Conservation (phyloP, 1,139 yeast genomes). For the Sugiyamaella paludigena region DNA sequence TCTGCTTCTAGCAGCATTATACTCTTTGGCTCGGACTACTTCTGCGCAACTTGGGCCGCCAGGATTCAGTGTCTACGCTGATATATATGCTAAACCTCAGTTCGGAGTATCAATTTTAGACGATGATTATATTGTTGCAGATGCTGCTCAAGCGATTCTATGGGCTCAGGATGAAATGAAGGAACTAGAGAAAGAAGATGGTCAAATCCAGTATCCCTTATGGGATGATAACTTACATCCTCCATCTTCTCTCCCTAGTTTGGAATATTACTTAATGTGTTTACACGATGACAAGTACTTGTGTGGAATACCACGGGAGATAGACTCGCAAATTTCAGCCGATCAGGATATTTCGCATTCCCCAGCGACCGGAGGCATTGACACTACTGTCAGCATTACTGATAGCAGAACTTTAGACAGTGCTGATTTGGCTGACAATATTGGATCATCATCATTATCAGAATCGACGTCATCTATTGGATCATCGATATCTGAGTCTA, state of each 20-base stretch:
- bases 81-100: conserved; percentile 24
- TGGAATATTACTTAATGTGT: conserved; percentile 16
- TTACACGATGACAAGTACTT: conserved; percentile 18
- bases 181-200: background rate
- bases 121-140: conserved; percentile 1
- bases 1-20: too few species aligned
- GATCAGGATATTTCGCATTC: too few species aligned
- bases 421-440: too few species aligned
- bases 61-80: conserved; percentile 21
- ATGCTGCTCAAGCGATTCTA: conserved; percentile 8
- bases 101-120: conserved; percentile 17
- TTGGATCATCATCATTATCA: too few species aligned
- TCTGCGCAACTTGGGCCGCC: conserved; percentile 5
- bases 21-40: background rate
- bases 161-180: background rate
- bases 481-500: background rate
- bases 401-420: too few species aligned
- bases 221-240: too few species aligned
- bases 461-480: background rate
- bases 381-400: too few species aligned
- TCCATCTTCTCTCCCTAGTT: background rate
- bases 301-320: conserved; percentile 18
- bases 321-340: background rate
- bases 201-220: background rate
- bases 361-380: too few species aligned